Conservation (phyloP, 805 yeast genomes). For the Ogataea methylovora region DNA sequence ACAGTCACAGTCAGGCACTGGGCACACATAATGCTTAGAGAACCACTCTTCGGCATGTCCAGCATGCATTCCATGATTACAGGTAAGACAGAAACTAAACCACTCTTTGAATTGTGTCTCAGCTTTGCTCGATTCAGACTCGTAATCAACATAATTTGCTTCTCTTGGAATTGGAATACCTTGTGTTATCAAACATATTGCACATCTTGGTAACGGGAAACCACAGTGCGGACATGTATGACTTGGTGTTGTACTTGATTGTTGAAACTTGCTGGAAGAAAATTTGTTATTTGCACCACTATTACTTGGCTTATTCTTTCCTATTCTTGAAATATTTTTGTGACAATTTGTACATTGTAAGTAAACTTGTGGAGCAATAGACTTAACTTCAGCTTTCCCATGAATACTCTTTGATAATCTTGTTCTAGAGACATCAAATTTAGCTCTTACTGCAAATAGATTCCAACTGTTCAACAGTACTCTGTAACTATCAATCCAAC, state of each 20-base stretch:
- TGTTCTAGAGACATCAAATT: slow-evolving; percentile 74
- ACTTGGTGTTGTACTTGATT: slow-evolving; percentile 7
- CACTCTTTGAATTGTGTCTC: slow-evolving; percentile 57
- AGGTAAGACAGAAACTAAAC: slow-evolving; percentile 86
- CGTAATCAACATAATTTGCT: slow-evolving; percentile 18
- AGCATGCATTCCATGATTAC: slow-evolving; percentile 93
- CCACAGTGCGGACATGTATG: slow-evolving; percentile 77
- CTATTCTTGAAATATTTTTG: slow-evolving; percentile 45
- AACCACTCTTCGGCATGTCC: slow-evolving; percentile 98
- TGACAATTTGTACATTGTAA: slow-evolving; percentile 81
- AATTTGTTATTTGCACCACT: neutral
- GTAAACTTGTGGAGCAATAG: slow-evolving; percentile 66
- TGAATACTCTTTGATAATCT: slow-evolving; percentile 46
- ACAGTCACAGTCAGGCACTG: slow-evolving; percentile 90
- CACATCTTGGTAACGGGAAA: slow-evolving; percentile 81
- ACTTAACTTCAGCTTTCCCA: slow-evolving; percentile 39
- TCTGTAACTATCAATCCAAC: slow-evolving; percentile 73
- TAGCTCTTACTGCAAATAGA: slow-evolving; percentile 69
- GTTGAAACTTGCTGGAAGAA: slow-evolving; percentile 3
- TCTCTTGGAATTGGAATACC: slow-evolving; percentile 57
- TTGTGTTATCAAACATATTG: slow-evolving; percentile 74
- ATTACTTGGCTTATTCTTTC: slow-evolving; percentile 11
- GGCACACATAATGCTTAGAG: slow-evolving; percentile 77
- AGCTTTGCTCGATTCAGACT: slow-evolving; percentile 14
- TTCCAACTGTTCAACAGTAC: slow-evolving; percentile 72